These are phyloP conservation scores for Bipolaris oryzae DNA, from an alignment of 2,329 filamentous ascomycete species.

Conservation along the genomic window DNA sequence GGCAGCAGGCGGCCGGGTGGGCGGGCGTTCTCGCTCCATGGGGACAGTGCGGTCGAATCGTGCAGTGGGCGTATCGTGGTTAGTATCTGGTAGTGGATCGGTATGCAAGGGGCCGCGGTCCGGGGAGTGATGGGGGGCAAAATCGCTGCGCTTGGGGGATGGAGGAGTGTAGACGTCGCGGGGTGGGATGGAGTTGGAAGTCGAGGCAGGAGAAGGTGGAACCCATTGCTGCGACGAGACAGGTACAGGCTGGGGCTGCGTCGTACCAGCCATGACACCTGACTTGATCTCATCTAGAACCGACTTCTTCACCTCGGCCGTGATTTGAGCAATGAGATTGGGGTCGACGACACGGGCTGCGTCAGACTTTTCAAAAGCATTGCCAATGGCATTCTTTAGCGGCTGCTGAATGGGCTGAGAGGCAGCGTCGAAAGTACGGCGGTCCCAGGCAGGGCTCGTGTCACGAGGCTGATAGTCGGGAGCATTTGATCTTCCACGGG, in stretches of 20 bases:
- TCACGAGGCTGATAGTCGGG: slow-evolving; percentile 35
- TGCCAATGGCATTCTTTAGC: slow-evolving; percentile 63
- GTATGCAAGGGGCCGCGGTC: slow-evolving; percentile 46
- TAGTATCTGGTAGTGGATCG: slow-evolving; percentile 41
- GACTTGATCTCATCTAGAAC: slow-evolving; percentile 56
- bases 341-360: slow-evolving; percentile 61
- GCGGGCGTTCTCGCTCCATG: slow-evolving; percentile 31
- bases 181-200: slow-evolving; percentile 55
- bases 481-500: slow-evolving; percentile 40
- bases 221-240: slow-evolving; percentile 45
- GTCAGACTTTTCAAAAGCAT: slow-evolving; percentile 60
- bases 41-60: slow-evolving; percentile 33
- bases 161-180: slow-evolving; percentile 62
- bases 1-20: slow-evolving; percentile 34
- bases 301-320: slow-evolving; percentile 60
- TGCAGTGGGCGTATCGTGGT: slow-evolving; percentile 39
- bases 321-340: slow-evolving; percentile 66
- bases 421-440: slow-evolving; percentile 7
- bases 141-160: slow-evolving; percentile 53
- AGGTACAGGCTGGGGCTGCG: slow-evolving; percentile 38
- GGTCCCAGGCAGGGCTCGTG: slow-evolving; percentile 11
- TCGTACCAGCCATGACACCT: slow-evolving; percentile 39
- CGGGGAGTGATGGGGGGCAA: slow-evolving; percentile 36
- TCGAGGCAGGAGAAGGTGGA: slow-evolving; percentile 53
- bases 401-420: slow-evolving; percentile 53